A percentile compares a stretch with the other conserved stretches of the same genome.
phyloP scores from a whole-genome alignment of 116 monocot genomes.

The Posidonia oceanica region DNA sequence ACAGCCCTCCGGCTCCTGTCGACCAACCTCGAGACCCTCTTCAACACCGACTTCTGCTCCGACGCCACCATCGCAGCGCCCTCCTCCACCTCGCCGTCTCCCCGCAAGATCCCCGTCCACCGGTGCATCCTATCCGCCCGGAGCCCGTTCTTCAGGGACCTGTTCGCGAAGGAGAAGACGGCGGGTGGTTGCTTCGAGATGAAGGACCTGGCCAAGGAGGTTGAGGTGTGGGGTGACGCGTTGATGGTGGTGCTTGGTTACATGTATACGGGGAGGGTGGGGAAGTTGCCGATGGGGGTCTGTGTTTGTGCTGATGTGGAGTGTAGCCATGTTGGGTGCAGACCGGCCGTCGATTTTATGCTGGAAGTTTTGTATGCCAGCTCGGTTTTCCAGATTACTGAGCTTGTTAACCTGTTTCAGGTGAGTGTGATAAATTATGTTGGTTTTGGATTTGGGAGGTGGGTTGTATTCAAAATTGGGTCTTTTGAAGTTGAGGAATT shows the following conservation, averaged over 20 bases:
- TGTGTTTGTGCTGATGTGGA: conserved; percentile 56
- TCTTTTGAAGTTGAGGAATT: not conserved
- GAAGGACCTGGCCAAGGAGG: conserved; percentile 22
- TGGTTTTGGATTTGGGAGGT: not conserved
- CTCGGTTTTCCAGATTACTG: conserved; percentile 49
- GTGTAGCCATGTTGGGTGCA: conserved; percentile 50
- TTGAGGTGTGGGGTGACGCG: conserved; percentile 37
- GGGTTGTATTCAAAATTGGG: not conserved
- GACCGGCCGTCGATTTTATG: conserved; percentile 58
- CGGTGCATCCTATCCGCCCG: conserved; percentile 67
- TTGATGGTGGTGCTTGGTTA: conserved; percentile 45
- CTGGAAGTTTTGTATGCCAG: conserved; percentile 53
- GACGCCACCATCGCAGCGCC: conserved; percentile 34
- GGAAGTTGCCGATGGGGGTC: conserved; percentile 20
- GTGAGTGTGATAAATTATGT: conserved; percentile 12
- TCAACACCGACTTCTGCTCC: conserved; percentile 39
- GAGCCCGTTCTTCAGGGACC: conserved; percentile 57
- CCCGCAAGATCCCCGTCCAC: conserved; percentile 39
- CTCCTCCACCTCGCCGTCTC: conserved; percentile 7
- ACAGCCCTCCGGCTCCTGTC: conserved; percentile 61
- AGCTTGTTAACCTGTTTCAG: conserved; percentile 81
- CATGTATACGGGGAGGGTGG: conserved; percentile 52
- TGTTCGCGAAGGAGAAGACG: conserved; percentile 23
- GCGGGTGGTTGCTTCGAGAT: conserved; percentile 17
- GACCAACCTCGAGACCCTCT: conserved; percentile 37